These are phyloP conservation scores for Colletotrichum falcatum DNA, from an alignment of 2,329 filamentous ascomycete species.

Conservation along the genomic window DNA sequence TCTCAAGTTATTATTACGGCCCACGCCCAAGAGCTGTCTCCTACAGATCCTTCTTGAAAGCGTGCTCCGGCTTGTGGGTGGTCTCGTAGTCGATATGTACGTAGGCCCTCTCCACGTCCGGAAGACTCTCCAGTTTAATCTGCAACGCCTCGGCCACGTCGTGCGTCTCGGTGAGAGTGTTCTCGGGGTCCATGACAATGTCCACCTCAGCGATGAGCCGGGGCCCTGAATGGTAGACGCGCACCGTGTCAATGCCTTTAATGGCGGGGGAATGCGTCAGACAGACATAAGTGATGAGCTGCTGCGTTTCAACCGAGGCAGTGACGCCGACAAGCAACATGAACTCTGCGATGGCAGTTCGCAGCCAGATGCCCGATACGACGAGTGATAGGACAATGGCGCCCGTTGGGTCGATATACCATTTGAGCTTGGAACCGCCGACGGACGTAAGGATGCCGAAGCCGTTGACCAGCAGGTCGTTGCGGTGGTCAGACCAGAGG, in stretches of 20 bases:
- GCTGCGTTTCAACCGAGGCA: conserved; percentile 85
- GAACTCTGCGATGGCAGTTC: conserved; percentile 89
- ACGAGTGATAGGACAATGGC: conserved; percentile 86
- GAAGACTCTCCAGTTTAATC: conserved; percentile 91
- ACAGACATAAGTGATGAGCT: conserved; percentile 95
- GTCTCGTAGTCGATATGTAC: conserved; percentile 98
- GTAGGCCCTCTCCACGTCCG: conserved; percentile 92
- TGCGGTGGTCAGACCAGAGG: conserved; percentile 97
- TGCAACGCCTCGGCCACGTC: conserved; percentile 95
- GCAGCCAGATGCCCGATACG: conserved; percentile 84
- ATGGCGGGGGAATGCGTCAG: conserved; percentile 91
- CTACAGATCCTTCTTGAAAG: conserved; percentile 70
- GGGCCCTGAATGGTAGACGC: conserved; percentile 90
- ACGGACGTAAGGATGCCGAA: conserved; percentile 92
- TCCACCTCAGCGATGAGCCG: conserved; percentile 95
- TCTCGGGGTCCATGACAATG: conserved; percentile 86
- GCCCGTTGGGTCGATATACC: conserved; percentile 96
- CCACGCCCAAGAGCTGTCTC: neutral
- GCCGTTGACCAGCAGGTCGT: conserved; percentile 94
- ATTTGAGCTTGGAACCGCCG: conserved; percentile 84
- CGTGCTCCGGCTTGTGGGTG: conserved; percentile 89
- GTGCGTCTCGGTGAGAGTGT: conserved; percentile 82
- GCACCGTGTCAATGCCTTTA: conserved; percentile 90
- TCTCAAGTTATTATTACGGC: too few species aligned
- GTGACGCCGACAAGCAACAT: conserved; percentile 90